phyloP scores from a whole-genome alignment of 176 grass and related monocot genomes.

The Poa pratensis region DNA sequence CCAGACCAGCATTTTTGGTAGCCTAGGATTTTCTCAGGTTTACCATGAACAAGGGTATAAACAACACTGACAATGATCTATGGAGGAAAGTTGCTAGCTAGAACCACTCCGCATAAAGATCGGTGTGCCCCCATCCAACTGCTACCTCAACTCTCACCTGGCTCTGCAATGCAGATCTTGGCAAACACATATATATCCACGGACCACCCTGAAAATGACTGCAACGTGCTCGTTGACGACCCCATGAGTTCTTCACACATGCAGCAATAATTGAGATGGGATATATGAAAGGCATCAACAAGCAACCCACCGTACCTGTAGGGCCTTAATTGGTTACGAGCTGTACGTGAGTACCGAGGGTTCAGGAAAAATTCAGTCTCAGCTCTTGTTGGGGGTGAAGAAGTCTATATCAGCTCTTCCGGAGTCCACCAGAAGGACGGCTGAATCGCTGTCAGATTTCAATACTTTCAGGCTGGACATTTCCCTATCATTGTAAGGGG shows the following conservation, averaged over 20 bases:
- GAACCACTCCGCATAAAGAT: background rate
- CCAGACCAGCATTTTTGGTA: background rate
- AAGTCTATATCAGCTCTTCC: background rate
- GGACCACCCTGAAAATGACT: conserved; percentile 1
- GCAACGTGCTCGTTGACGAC: background rate
- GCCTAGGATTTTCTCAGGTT: background rate
- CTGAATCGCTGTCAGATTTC: background rate
- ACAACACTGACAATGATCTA: background rate
- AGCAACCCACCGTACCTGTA: background rate
- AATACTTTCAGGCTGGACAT: background rate
- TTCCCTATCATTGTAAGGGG: background rate
- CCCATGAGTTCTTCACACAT: background rate
- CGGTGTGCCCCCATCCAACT: background rate
- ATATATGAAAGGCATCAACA: background rate
- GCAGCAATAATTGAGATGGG: background rate
- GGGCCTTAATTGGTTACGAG: background rate
- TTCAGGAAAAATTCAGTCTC: background rate
- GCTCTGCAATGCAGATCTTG: background rate
- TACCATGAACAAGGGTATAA: background rate
- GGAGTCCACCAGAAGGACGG: background rate
- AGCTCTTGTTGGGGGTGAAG: background rate
- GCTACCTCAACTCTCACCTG: background rate
- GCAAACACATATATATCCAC: background rate
- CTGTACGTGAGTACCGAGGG: background rate
- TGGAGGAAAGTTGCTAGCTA: background rate